Conservation (phyloP, 768 basidiomycete genomes). For the Leucocoprinus sp. region DNA sequence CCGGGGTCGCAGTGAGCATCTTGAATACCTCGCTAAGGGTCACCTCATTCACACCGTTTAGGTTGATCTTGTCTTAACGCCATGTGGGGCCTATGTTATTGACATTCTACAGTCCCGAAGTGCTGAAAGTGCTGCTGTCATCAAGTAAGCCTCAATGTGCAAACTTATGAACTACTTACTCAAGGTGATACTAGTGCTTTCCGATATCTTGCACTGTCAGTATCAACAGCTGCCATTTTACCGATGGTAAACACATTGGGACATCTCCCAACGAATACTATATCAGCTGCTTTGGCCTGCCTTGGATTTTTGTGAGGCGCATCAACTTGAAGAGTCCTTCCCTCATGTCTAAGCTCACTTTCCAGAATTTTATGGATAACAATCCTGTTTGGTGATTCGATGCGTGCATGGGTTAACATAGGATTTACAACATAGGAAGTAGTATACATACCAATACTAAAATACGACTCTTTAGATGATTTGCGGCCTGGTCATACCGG, state of each 20-base stretch:
- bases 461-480: too few species aligned
- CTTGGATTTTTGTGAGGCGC: conserved; percentile 43
- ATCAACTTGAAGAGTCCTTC: too few species aligned
- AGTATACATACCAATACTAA: too few species aligned
- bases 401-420: conserved; percentile 50
- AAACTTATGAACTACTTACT: not conserved
- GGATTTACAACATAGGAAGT: conserved; percentile 43
- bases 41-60: conserved; percentile 17
- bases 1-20: conserved; percentile 7
- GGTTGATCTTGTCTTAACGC: conserved; percentile 54
- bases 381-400: conserved; percentile 46
- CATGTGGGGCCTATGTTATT: conserved; percentile 47
- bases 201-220: conserved; percentile 35
- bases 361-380: conserved; percentile 44
- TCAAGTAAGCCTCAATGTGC: conserved; percentile 32
- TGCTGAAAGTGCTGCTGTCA: conserved; percentile 54
- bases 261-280: conserved; percentile 38
- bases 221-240: conserved; percentile 37
- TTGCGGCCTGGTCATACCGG: too few species aligned
- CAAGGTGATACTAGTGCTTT: conserved; percentile 30
- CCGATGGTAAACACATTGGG: conserved; percentile 49
- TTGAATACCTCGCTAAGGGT: not conserved
- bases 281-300: conserved; percentile 39
- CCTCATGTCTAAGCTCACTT: too few species aligned
- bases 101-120: conserved; percentile 57